Evolutionary conservation across 2,329 filamentous ascomycete genomes (phyloP).

Genomic region (Calonectria pseudoreteaudii): DNA sequence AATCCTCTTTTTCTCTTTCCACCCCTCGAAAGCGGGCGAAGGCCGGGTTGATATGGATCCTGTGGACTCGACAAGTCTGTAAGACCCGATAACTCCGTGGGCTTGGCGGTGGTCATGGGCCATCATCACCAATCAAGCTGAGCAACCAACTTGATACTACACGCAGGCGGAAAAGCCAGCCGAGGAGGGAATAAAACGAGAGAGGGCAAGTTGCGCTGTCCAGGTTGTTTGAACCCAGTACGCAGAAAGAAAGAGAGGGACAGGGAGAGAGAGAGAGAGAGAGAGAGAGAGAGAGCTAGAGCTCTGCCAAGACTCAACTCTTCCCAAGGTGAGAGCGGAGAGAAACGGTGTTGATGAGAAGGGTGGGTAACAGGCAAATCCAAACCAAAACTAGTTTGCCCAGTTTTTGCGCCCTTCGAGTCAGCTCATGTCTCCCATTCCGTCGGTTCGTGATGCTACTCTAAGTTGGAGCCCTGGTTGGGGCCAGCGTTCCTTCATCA

Average conservation of each 20-base stretch:
- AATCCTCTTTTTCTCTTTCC: neutral
- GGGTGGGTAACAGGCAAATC: conserved; percentile 7
- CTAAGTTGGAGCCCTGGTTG: conserved; percentile 6
- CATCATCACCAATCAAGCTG: neutral
- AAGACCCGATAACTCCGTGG: neutral
- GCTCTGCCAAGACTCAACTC: neutral
- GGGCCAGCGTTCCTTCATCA: neutral
- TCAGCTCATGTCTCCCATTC: conserved; percentile 2
- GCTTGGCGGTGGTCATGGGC: neutral
- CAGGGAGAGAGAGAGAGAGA: too few relatives aligned
- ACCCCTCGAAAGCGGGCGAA: neutral
- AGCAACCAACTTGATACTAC: neutral
- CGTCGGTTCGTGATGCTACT: neutral
- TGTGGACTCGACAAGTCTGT: neutral
- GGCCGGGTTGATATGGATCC: conserved; percentile 6
- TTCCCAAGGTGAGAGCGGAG: neutral
- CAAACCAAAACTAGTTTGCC: neutral
- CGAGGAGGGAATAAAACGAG: neutral
- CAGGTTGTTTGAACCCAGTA: neutral
- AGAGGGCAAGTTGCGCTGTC: neutral
- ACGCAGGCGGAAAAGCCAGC: neutral
- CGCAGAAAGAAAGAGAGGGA: neutral
- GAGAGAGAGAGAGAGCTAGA: neutral
- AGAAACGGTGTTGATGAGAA: neutral
- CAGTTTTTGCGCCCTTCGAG: conserved; percentile 3